phyloP scores from a whole-genome alignment of 1,284 basidiomycete species.

The Athelia sp. region DNA sequence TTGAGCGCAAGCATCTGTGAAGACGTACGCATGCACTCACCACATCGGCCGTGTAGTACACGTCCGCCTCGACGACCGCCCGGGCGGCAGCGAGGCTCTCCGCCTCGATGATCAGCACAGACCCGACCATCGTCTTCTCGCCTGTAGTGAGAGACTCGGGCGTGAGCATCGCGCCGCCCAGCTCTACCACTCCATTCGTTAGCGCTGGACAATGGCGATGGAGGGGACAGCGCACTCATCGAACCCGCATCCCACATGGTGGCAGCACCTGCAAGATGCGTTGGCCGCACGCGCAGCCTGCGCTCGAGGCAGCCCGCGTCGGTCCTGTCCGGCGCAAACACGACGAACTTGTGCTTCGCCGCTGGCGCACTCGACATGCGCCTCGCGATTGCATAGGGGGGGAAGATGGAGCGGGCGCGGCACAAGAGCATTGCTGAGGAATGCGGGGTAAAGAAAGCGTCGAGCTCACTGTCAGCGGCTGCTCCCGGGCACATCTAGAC shows the following conservation, averaged over 20 bases:
- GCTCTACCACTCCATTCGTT: constrained; percentile 25
- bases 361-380: not conserved
- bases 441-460: too few relatives aligned
- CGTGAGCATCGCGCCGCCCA: constrained; percentile 42
- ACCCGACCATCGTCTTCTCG: constrained; percentile 44
- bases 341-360: constrained; percentile 34
- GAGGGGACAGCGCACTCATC: constrained; percentile 33
- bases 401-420: too few relatives aligned
- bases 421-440: too few relatives aligned
- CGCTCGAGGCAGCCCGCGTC: constrained; percentile 42
- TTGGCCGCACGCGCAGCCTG: constrained; percentile 40
- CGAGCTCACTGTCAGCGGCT: too few relatives aligned
- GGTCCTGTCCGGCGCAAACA: constrained; percentile 50
- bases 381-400: not conserved
- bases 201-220: not conserved
- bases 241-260: constrained; percentile 35
- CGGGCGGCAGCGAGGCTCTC: constrained; percentile 42
- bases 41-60: constrained; percentile 51
- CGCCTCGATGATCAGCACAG: constrained; percentile 43
- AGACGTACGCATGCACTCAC: constrained; percentile 29
- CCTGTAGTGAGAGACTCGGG: constrained; percentile 32
- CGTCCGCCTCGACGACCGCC: constrained; percentile 42
- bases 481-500: not conserved
- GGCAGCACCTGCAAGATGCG: constrained; percentile 38
- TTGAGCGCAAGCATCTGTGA: constrained; percentile 2